Base-by-base conservation (phyloP, 495 filamentous ascomycete genomes). In the Hypoxylon fragiforme region DNA sequence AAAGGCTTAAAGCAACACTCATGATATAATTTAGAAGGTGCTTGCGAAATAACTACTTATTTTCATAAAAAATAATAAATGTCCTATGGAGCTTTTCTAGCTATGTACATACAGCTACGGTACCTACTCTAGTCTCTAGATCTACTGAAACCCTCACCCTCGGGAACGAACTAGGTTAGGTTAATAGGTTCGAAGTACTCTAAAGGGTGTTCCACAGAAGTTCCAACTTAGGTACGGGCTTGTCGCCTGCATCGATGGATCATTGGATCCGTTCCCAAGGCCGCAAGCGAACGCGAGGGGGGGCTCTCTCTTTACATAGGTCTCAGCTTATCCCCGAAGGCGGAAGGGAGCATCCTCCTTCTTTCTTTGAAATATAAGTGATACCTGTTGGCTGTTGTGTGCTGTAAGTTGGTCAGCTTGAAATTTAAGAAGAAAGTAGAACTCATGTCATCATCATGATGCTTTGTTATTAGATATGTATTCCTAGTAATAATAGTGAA, bases 91-190 rank as follows among this genome's bases (percentile, higher is more conserved):
- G n/a, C n/a, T n/a, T n/a, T n/a, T n/a, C n/a, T n/a, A n/a, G n/a
- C n/a, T n/a, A n/a, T n/a, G n/a, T n/a, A n/a, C n/a, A n/a, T n/a
- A n/a, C n/a, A n/a, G n/a, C n/a, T n/a, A n/a, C n/a, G n/a, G n/a
- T n/a, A n/a, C n/a, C 8, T 37, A n/a, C 7, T 14, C 13, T 7
- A 37, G n/a, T n/a, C 45, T 54, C 51, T 45, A 46, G 52, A 57
- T 62, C 51, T 61, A 26, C 58, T n/a, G 4, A 57, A 55, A 36
- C n/a, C 58, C 47, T 60, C 40, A 40, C 50, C 21, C 46, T 51
- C 43, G 51, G 51, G 46, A 52, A 48, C 14, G 28, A 42, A 34
- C 47, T 53, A 62, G 24, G n/a, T n/a, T n/a, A 52, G 30, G 13
- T 20, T 16, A 15, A 37, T 47, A 38, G 48, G 37, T 48, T 62